Evolutionary conservation across 441 rosid genomes (phyloP).

Genomic region (Corymbia calophylla): DNA sequence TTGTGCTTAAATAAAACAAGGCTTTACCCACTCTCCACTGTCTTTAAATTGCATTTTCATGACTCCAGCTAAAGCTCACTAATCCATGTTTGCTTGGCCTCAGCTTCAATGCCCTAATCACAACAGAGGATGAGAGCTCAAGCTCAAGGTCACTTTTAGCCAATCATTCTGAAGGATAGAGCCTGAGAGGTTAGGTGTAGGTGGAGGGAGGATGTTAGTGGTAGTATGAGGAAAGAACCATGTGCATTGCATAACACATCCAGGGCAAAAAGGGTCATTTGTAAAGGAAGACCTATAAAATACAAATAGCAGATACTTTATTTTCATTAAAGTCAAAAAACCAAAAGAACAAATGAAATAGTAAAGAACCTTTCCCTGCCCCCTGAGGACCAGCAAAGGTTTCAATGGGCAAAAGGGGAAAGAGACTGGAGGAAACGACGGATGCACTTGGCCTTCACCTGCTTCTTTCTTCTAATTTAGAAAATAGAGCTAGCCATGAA

Average conservation of each 20-base stretch:
- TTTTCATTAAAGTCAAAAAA: neutral
- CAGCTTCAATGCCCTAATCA: neutral
- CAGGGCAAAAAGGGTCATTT: neutral
- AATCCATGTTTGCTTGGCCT: neutral
- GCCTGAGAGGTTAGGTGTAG: neutral
- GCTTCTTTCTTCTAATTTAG: neutral
- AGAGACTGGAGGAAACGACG: neutral
- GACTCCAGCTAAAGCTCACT: neutral
- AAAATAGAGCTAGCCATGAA: neutral
- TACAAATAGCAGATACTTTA: neutral
- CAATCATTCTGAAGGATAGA: neutral
- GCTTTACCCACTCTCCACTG: neutral
- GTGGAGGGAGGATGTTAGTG: neutral
- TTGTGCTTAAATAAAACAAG: neutral
- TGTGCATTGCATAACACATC: neutral
- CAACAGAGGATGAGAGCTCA: neutral
- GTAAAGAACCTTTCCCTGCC: neutral
- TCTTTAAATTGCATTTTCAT: neutral
- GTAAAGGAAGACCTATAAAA: neutral
- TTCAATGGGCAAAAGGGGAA: neutral
- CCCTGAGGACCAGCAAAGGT: neutral
- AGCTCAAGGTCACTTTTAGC: neutral
- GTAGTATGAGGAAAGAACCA: neutral
- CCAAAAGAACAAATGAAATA: neutral
- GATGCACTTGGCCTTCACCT: neutral